Evolutionary conservation across 148 eudicot genomes (phyloP), one percentile per base, ranked within the genome.

Genomic region (Rhododendron griersonianum): DNA sequence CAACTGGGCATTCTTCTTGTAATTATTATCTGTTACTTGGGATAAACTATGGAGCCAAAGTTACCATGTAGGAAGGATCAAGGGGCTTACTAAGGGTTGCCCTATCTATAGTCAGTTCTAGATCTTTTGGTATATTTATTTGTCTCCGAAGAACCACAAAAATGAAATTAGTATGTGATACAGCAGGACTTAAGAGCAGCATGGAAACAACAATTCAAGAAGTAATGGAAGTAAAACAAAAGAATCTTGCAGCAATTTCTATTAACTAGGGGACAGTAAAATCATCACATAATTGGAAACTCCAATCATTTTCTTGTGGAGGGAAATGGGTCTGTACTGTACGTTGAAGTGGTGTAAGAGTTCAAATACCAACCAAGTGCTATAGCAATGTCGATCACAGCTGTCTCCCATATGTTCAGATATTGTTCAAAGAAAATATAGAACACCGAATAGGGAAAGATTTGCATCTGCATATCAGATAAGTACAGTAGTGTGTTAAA

Each of bases 351-450:
- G 65, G 65, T 81, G n/a, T 55, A 71, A 84, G 61, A 73, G 82
- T 57, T 77, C 67, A 25, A 74, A 84, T 33, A 90, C 94, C 79
- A 81, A 93, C 96, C 93, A 78, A 93, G 90, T 80, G 96, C 96
- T 86, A 93, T 90, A 74, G 93, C 89, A 78, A 93, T 89, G 90
- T 92, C 91, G 91, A 91, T 86, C 77, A 93, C 83, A 85, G 96
- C 94, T 82, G 93, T 92, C n/a, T 74, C 69, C 96, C 96, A 93
- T 85, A 93, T 93, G 88, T 93, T 94, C 90, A 93, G 76, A 85
- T 93, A 93, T 89, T 93, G 96, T 91, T 93, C 96, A 91, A 93
- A 93, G 90, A 90, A 93, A 35, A 93, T 92, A 78, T 93, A 93
- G 88, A 93, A 93, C 80, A 93, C 96, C 2, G 96, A 93, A 86